These are phyloP conservation scores for Spathaspora girioi DNA, from an alignment of 805 yeast genomes.

Conservation along the genomic window DNA sequence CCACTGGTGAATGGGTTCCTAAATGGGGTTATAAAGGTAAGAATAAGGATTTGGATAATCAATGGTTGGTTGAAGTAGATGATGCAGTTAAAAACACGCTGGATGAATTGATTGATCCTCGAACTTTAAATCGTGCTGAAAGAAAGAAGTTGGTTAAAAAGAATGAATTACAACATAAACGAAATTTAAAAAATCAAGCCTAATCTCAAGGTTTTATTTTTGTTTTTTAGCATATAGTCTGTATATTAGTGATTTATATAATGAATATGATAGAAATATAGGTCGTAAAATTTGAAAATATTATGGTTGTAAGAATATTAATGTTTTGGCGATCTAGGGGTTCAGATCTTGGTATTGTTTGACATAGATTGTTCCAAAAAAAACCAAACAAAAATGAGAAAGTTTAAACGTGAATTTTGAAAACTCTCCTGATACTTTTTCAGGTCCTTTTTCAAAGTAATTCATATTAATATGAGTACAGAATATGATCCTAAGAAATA, in stretches of 20 bases:
- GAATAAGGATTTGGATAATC: constrained; percentile 81
- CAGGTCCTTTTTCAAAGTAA: background rate
- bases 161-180: constrained; percentile 80
- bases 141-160: constrained; percentile 82
- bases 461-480: background rate
- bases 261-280: background rate
- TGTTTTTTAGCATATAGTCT: background rate
- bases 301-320: too few species aligned
- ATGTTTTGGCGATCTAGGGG: too few species aligned
- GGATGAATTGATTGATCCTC: constrained; percentile 77
- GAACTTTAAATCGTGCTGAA: constrained; percentile 75
- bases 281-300: too few species aligned
- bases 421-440: background rate
- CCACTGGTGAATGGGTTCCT: constrained; percentile 89
- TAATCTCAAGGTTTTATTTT: background rate
- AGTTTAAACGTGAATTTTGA: background rate
- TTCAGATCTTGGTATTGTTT: too few species aligned
- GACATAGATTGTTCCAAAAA: too few species aligned
- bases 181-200: constrained; percentile 52
- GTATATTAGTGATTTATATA: background rate
- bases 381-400: too few species aligned
- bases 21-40: constrained; percentile 98
- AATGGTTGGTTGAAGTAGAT: constrained; percentile 95
- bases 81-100: constrained; percentile 55
- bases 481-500: constrained; percentile 28